Percentiles rank a stretch among this genome's conserved stretches.
These are phyloP conservation scores for Psilocybe mexicana DNA, from an alignment of 1,284 basidiomycete genomes.

Conservation along the genomic window DNA sequence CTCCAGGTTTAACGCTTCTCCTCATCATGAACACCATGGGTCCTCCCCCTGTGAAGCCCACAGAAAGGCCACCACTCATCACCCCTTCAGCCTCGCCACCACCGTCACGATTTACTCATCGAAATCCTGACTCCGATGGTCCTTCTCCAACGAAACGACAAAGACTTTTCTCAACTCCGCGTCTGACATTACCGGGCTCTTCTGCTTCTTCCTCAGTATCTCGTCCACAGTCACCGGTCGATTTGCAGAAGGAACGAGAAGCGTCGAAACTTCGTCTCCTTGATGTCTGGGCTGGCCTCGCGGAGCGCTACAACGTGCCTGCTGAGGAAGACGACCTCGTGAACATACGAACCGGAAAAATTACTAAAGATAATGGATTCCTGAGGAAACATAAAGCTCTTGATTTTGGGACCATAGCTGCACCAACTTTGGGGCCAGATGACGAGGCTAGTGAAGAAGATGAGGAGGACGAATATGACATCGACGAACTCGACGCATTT, in stretches of 20 bases:
- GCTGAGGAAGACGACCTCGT: constrained; percentile 78
- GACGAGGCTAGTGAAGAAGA: constrained; percentile 34
- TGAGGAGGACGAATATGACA: constrained; percentile 23
- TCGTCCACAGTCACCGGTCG: constrained; percentile 27
- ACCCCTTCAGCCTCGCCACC: constrained; percentile 40
- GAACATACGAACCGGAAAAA: constrained; percentile 55
- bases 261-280: constrained; percentile 58
- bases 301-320: constrained; percentile 60
- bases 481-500: constrained; percentile 35
- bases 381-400: constrained; percentile 42
- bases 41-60: constrained; percentile 14
- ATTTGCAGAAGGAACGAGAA: constrained; percentile 54
- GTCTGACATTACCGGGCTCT: constrained; percentile 23
- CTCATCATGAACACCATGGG: constrained; percentile 9
- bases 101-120: constrained; percentile 19
- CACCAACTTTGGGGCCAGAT: constrained; percentile 25
- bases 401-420: constrained; percentile 29
- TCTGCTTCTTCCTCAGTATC: constrained; percentile 25
- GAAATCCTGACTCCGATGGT: constrained; percentile 26
- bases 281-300: constrained; percentile 65
- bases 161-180: constrained; percentile 32
- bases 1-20: not conserved
- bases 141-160: constrained; percentile 35
- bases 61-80: constrained; percentile 27
- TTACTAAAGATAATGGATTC: constrained; percentile 70